These are phyloP conservation scores for Amoebophrya sp. DNA, from an alignment of 169 alveolate genomes.

Conservation along the genomic window DNA sequence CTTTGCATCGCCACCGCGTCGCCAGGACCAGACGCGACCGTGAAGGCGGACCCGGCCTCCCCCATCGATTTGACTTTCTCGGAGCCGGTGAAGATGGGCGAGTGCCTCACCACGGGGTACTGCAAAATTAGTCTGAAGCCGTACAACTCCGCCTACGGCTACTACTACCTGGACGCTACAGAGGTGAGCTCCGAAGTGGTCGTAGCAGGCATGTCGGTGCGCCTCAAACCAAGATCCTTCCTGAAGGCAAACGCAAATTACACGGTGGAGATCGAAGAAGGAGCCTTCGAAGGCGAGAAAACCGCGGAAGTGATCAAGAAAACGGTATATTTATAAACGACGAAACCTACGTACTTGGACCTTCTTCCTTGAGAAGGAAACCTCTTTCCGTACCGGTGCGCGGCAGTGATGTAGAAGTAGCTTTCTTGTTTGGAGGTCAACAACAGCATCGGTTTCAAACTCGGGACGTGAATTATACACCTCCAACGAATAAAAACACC, in stretches of 20 bases:
- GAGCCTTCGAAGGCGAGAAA: background rate
- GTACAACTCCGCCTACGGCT: background rate
- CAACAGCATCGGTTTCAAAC: too few relatives aligned
- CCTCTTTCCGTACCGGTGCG: too few relatives aligned
- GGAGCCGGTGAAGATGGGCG: background rate
- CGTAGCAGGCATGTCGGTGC: background rate
- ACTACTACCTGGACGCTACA: background rate
- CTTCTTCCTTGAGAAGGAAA: too few relatives aligned
- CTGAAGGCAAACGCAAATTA: background rate
- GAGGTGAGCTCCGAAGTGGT: background rate
- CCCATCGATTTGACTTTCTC: background rate
- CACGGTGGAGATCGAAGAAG: background rate
- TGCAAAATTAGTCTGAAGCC: background rate
- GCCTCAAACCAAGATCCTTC: background rate
- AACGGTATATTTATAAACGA: too few relatives aligned
- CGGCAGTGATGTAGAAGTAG: too few relatives aligned
- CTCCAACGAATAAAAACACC: too few relatives aligned
- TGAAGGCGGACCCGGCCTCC: background rate
- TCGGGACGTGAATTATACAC: too few relatives aligned
- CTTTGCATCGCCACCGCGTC: background rate
- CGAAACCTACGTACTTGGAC: too few relatives aligned
- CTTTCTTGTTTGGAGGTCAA: too few relatives aligned
- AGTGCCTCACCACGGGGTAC: background rate
- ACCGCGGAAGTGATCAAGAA: background rate
- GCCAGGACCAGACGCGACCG: background rate